Evolutionary conservation across 441 rosid genomes (phyloP).

Genomic region (Metrosideros polymorpha): DNA sequence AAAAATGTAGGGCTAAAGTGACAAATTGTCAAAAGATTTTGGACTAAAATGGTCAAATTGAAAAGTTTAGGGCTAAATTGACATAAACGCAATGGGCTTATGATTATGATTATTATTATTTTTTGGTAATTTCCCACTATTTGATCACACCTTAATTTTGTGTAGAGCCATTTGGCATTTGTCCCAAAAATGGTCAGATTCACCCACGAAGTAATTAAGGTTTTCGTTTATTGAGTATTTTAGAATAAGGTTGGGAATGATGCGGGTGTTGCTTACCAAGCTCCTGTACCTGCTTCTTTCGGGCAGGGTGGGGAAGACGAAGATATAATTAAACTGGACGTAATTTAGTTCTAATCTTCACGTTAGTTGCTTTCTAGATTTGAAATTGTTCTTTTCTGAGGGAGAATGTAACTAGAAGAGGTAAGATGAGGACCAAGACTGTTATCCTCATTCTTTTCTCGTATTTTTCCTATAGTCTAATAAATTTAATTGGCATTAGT

Average conservation of each 20-base stretch:
- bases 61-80: no score
- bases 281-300: not conserved
- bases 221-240: not conserved
- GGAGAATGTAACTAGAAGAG: not conserved
- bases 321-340: not conserved
- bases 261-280: not conserved
- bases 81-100: no score
- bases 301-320: not conserved
- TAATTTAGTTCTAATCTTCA: not conserved
- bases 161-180: not conserved
- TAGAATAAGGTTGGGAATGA: not conserved
- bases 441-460: not conserved
- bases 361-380: not conserved
- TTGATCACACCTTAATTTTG: not conserved
- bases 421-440: not conserved
- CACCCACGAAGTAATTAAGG: not conserved
- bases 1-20: no score
- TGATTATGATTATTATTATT: no score
- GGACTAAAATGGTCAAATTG: no score
- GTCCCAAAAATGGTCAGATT: not conserved
- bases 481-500: not conserved
- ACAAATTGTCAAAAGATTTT: no score
- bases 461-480: not conserved
- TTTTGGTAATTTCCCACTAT: no score
- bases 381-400: not conserved